phyloP scores from a whole-genome alignment of 495 filamentous ascomycete genomes.

The Cenococcum geophilum region DNA sequence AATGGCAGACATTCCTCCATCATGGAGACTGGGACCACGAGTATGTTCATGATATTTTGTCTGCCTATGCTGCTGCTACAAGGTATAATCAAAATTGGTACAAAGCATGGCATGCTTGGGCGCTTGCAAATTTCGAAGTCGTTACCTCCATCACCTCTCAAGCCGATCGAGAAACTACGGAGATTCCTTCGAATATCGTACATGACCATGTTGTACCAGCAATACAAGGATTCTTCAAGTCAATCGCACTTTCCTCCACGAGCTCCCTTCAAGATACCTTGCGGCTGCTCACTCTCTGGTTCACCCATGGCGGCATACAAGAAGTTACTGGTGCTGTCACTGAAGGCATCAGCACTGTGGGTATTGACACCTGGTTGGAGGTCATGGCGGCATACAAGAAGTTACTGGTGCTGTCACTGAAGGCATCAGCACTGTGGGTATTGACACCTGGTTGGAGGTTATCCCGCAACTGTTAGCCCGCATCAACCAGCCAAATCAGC shows the following conservation, averaged over 20 bases:
- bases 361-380: constrained; percentile 95
- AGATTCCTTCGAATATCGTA: constrained; percentile 58
- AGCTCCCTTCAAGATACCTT: constrained; percentile 95
- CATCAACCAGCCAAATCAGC: constrained; percentile 87
- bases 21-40: constrained; percentile 81
- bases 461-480: constrained; percentile 95
- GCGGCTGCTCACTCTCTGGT: constrained; percentile 89
- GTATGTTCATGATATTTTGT: constrained; percentile 68
- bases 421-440: constrained; percentile 81
- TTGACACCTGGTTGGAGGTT: constrained; percentile 98
- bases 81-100: constrained; percentile 90
- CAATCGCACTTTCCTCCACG: constrained; percentile 80
- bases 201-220: constrained; percentile 89
- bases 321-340: constrained; percentile 84
- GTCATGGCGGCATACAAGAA: constrained; percentile 83
- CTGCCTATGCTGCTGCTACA: constrained; percentile 83
- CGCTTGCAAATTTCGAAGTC: constrained; percentile 97
- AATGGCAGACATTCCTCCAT: constrained; percentile 82
- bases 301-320: constrained; percentile 78
- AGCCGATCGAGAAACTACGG: constrained; percentile 51
- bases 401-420: constrained; percentile 83
- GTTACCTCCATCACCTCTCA: constrained; percentile 69
- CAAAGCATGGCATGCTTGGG: constrained; percentile 99
- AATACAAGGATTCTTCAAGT: constrained; percentile 89
- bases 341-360: constrained; percentile 83